phyloP scores from a whole-genome alignment of 305 asterid species.

The Lippia alba region DNA sequence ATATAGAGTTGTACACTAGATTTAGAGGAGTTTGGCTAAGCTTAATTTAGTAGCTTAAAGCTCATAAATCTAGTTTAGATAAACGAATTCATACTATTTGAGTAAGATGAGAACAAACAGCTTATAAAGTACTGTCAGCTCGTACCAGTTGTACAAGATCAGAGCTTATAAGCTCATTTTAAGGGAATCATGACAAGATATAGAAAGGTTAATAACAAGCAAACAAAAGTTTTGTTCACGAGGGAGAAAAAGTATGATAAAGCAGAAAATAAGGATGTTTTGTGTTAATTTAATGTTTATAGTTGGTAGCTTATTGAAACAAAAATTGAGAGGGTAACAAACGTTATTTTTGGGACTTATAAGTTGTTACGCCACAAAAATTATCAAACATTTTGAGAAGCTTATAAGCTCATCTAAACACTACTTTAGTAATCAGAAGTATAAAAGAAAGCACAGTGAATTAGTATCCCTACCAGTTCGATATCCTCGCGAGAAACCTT shows the following conservation, averaged over 20 bases:
- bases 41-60: background rate
- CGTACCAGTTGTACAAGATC: no score
- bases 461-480: slow-evolving; percentile 59
- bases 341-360: background rate
- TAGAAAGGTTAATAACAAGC: background rate
- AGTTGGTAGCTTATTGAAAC: background rate
- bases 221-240: background rate
- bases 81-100: background rate
- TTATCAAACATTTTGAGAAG: background rate
- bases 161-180: background rate
- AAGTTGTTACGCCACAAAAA: no score
- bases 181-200: background rate
- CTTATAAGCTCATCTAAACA: background rate
- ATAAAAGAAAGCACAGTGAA: slow-evolving; percentile 11
- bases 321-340: no score
- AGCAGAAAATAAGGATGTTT: no score
- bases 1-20: background rate
- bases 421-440: background rate
- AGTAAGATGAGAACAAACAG: background rate
- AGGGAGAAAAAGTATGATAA: no score
- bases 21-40: background rate
- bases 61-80: background rate
- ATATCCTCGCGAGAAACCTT: slow-evolving; percentile 82
- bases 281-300: no score
- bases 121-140: no score